Evolutionary conservation across 352 stramenopile species (phyloP).

Genomic region (Phytophthora melonis): DNA sequence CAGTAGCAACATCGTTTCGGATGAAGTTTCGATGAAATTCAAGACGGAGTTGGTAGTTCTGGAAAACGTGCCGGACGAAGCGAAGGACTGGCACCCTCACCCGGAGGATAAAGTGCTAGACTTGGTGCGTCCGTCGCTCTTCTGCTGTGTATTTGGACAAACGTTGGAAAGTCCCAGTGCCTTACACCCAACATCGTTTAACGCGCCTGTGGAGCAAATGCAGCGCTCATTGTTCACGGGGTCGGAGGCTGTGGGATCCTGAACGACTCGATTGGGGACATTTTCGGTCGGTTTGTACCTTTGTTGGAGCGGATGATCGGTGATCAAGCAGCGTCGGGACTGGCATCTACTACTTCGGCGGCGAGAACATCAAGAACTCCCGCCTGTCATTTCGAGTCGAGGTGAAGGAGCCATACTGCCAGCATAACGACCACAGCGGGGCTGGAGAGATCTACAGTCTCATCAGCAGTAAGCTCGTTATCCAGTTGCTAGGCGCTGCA

Average conservation of each 20-base stretch:
- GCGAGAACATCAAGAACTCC: no score
- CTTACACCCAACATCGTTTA: neutral
- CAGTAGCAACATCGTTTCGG: conserved; percentile 40
- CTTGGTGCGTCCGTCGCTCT: conserved; percentile 71
- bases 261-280: conserved; percentile 37
- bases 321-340: conserved; percentile 33
- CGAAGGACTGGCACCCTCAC: conserved; percentile 69
- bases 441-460: no score
- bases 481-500: no score
- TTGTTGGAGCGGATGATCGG: conserved; percentile 44
- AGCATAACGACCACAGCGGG: no score
- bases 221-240: conserved; percentile 32
- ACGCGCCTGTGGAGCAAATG: conserved; percentile 40
- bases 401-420: no score
- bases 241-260: conserved; percentile 16
- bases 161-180: conserved; percentile 22
- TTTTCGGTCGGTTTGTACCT: conserved; percentile 49
- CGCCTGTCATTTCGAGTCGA: no score
- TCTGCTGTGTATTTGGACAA: conserved; percentile 57
- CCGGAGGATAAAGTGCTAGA: conserved; percentile 61
- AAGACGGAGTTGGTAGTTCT: conserved; percentile 31
- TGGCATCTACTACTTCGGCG: conserved; percentile 62
- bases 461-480: no score
- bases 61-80: conserved; percentile 47
- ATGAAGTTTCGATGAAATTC: conserved; percentile 41